Percentiles rank a stretch among this genome's conserved stretches.
Conservation (phyloP, 345 rosid genomes). For the Pugionium dolabratum region DNA sequence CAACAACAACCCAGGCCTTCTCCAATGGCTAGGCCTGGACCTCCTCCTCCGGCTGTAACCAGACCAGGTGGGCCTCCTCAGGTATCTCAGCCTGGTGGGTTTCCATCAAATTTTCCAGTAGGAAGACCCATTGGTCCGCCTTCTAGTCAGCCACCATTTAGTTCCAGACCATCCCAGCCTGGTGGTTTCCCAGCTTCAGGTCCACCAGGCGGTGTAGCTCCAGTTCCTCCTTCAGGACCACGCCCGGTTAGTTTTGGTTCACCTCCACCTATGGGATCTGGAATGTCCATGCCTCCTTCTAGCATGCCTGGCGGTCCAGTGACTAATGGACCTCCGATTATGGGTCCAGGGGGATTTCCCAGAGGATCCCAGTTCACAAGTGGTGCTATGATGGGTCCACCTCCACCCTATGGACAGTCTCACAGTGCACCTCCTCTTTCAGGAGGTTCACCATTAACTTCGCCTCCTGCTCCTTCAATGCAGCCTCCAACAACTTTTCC, state of each 20-base stretch:
- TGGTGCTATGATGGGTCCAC: constrained; percentile 40
- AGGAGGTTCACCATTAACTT: constrained; percentile 31
- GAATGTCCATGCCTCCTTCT: constrained; percentile 26
- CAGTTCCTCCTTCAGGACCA: constrained; percentile 34
- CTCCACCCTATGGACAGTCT: constrained; percentile 31
- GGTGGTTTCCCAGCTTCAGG: constrained; percentile 30
- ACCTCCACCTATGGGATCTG: constrained; percentile 37
- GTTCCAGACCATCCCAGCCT: constrained; percentile 36
- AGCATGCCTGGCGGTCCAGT: constrained; percentile 25
- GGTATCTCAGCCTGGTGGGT: constrained; percentile 45
- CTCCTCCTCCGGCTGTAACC: constrained; percentile 47
- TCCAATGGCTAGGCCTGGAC: constrained; percentile 65
- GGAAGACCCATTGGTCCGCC: constrained; percentile 60
- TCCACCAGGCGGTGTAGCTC: constrained; percentile 30
- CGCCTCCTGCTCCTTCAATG: constrained; percentile 37
- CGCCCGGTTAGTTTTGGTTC: constrained; percentile 40
- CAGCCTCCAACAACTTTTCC: constrained; percentile 35
- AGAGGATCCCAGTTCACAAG: constrained; percentile 24
- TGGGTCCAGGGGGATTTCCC: constrained; percentile 34
- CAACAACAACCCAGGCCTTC: constrained; percentile 44
- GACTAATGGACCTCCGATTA: constrained; percentile 34
- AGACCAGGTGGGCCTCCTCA: constrained; percentile 57
- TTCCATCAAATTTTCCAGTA: constrained; percentile 46
- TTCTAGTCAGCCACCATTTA: constrained; percentile 55
- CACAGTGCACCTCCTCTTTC: constrained; percentile 32